These are phyloP conservation scores for Colletotrichum sp. DNA, from an alignment of 2,329 filamentous ascomycete species.

Conservation along the genomic window DNA sequence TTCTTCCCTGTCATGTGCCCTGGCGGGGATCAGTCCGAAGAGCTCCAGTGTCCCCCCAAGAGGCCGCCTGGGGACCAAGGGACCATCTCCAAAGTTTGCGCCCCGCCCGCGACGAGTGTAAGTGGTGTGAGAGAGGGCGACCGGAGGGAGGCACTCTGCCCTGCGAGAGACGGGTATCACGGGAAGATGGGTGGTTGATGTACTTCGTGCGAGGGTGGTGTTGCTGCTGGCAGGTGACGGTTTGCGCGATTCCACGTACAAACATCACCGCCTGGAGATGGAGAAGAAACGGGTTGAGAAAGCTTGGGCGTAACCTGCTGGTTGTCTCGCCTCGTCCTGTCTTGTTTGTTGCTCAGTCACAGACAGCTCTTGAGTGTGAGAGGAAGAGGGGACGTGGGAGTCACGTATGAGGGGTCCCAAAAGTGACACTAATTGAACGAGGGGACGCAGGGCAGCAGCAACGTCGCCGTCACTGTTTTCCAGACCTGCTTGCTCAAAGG, in stretches of 20 bases:
- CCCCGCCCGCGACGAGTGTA: conserved; percentile 14
- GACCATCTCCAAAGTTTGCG: conserved; percentile 3
- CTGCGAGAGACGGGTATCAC: neutral
- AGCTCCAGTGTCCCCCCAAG: neutral
- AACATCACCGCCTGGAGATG: neutral
- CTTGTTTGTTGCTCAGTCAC: neutral
- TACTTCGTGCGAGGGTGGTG: neutral
- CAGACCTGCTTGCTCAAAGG: neutral
- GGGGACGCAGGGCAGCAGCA: neutral
- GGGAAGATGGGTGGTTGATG: neutral
- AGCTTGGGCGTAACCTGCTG: neutral
- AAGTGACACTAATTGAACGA: neutral
- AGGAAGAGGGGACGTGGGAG: neutral
- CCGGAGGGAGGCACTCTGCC: neutral
- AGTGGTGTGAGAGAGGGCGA: conserved; percentile 2
- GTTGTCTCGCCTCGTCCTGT: neutral
- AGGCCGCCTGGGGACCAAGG: neutral
- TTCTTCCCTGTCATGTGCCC: conserved; percentile 13
- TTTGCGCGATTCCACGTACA: neutral
- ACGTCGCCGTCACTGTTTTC: neutral
- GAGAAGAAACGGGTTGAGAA: neutral
- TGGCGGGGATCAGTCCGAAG: conserved; percentile 10
- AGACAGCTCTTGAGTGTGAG: neutral
- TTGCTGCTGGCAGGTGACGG: neutral
- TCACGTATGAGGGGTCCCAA: neutral